Evolutionary conservation across 1,284 basidiomycete species (phyloP).

Genomic region (Phaffia rhodozyma): DNA sequence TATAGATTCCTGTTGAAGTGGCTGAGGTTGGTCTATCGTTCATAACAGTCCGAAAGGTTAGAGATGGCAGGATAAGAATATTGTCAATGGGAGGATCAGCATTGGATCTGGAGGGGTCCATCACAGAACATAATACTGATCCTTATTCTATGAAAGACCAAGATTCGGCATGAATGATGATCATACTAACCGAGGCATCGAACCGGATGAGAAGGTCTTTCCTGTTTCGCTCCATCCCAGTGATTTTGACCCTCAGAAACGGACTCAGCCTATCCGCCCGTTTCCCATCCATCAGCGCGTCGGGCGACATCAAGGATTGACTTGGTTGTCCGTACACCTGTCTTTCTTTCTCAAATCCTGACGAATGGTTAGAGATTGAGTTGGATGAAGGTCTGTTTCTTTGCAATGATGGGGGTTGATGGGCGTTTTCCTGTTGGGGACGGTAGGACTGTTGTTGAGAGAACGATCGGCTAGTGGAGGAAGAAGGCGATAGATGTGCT

Average conservation of each 20-base stretch:
- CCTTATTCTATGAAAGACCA: neutral
- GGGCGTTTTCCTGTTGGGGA: neutral
- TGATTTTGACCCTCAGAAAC: conserved; percentile 74
- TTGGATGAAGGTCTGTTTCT: neutral
- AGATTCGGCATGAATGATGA: neutral
- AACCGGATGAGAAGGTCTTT: conserved; percentile 81
- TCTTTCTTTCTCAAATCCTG: neutral
- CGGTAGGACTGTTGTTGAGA: conserved; percentile 4
- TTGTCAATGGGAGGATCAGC: neutral
- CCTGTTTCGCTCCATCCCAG: conserved; percentile 79
- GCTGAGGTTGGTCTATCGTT: conserved; percentile 68
- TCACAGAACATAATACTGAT: neutral
- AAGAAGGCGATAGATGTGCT: conserved; percentile 7
- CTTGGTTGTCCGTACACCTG: conserved; percentile 14
- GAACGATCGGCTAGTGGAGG: neutral
- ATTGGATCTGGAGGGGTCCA: neutral
- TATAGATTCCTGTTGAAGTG: conserved; percentile 81
- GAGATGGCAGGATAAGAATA: neutral
- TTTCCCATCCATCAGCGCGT: neutral
- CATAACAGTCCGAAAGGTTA: neutral
- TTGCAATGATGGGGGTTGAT: neutral
- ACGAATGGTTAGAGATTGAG: neutral
- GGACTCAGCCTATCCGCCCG: conserved; percentile 46
- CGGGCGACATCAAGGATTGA: conserved; percentile 15
- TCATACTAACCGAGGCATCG: conserved; percentile 66